Base-by-base conservation (phyloP, 2,329 filamentous ascomycete genomes). In the Nigrospora oryzae region DNA sequence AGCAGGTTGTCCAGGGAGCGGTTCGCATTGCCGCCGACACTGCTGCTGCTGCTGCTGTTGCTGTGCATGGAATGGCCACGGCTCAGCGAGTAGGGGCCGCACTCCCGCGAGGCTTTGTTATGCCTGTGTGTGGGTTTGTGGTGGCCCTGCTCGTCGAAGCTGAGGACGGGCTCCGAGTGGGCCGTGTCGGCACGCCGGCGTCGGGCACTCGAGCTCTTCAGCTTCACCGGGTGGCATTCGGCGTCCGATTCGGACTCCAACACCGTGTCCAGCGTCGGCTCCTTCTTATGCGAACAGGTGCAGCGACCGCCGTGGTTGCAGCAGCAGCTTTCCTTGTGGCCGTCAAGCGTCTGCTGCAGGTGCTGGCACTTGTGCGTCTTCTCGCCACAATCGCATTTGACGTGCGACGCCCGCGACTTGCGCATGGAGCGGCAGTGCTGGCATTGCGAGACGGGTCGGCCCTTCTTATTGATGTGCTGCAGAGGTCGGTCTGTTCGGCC, bases 321-420 rank as follows among this genome's bases (percentile, higher is more conserved):
- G 64, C 79, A 84, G 63, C 82, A 86, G 54, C 76, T 82, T 55
- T 81, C 78, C 68, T 71, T 74, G 63, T 80, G 77, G 51, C 77
- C 77, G 41, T 79, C 75, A 43, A 77, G 57, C 33, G 71, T 70
- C 43, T 73, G 71, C 55, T 79, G 73, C 58, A 81, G 55, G 62
- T 83, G 77, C 48, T 74, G 67, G 63, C 80, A 83, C 63, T 79
- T 79, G 71, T 85, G 84, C 50, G 83, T 81, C 76, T 95, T 96
- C 68, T 95, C 88, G 63, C 89, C 90, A 67, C 93, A 98, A 68
- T 97, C 90, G 70, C 93, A 98, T 68, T 93, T 95, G 61, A 93
- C 81, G 68, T 97, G 93, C 53, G 91, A 88, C 47, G 90, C 84
- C 58, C 93, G 88, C 66, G 89, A 91, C 77, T 97, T 97, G 71